Base-by-base conservation (phyloP, 495 filamentous ascomycete genomes). In the Gamarada debralockiae region DNA sequence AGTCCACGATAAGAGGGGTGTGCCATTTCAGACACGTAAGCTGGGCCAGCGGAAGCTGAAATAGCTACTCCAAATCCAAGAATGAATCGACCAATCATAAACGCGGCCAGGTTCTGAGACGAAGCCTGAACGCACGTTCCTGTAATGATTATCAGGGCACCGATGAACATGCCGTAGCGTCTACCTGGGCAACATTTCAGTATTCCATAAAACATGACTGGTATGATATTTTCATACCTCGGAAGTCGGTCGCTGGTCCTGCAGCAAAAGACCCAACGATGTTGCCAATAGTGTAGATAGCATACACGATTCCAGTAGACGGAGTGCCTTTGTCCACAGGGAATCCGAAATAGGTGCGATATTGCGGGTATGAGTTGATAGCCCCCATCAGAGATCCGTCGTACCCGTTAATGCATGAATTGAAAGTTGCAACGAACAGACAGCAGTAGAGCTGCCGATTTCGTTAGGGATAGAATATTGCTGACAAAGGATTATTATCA, bases 31-130 rank as follows among this genome's bases (percentile, higher is more conserved):
- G 77, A 79, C 42, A 70, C 69, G 56, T 82, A 83, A 2, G 73
- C 70, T 0, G 81, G 82, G 0, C 72, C 80, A 18, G 79, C 78
- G 21, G 73, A 70, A 23, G 70, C 68, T 22, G 67, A 70, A 20
- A 81, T 75, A 4, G 71, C 69, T 14, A 79, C 75, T 8, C 81
- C 80, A 37, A 85, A 79, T 1, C 81, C 82, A 14, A 84, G 67
- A 14, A 84, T 58, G 65, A 85, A 84, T 8, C 82, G 75, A 22
- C 81, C 80, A n/a, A 65, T 78, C 63, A 81, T 76, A 54, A 84
- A 80, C 41, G 69, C 68, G 14, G 55, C 65, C 12, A 73, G 52
- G 42, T 63, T 73, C 20, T 47, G 63, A 12, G 70, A 69, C 4
- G 50, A 27, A 4, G 70, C 71, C 55, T 77, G 70, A 13, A 79